Conservation (phyloP, 495 filamentous ascomycete species). For the Elaphomyces granulatus region DNA sequence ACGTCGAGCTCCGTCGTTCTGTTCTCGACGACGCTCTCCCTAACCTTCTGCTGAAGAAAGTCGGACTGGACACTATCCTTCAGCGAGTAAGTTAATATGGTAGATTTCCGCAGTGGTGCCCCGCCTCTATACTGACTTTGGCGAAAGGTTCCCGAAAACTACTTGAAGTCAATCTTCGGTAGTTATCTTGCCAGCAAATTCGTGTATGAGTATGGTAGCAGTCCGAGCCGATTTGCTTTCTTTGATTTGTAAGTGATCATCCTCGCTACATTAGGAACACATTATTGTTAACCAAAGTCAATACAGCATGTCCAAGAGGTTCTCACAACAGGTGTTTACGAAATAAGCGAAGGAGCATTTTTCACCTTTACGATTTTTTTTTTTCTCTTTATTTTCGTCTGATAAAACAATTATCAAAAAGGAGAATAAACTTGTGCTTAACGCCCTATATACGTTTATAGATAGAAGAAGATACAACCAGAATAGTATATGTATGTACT, state of each 20-base stretch:
- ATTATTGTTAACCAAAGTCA: constrained; percentile 9
- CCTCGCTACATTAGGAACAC: neutral
- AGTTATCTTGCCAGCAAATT: constrained; percentile 90
- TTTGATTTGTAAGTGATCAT: constrained; percentile 75
- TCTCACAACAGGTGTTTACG: constrained; percentile 13
- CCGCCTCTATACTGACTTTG: constrained; percentile 16
- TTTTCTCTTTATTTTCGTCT: neutral
- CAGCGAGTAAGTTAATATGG: constrained; percentile 53
- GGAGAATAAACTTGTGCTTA: neutral
- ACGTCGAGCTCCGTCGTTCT: constrained; percentile 56
- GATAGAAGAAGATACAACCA: neutral
- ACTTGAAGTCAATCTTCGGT: constrained; percentile 89
- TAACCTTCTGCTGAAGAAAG: constrained; percentile 67
- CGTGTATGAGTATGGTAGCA: constrained; percentile 86
- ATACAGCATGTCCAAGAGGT: constrained; percentile 41
- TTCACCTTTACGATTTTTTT: no score
- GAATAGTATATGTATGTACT: neutral
- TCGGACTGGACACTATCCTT: constrained; percentile 79
- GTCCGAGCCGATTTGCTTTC: constrained; percentile 92
- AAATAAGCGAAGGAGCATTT: constrained; percentile 3
- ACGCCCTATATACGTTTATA: constrained; percentile 3
- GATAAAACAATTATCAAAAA: neutral
- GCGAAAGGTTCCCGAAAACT: constrained; percentile 71
- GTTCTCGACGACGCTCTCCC: constrained; percentile 81
- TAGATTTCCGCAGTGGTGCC: no score